A percentile compares a stretch with the other conserved stretches of the same genome.
Evolutionary conservation across 2,329 filamentous ascomycete species (phyloP).

Genomic region (Colletotrichum tanaceti): DNA sequence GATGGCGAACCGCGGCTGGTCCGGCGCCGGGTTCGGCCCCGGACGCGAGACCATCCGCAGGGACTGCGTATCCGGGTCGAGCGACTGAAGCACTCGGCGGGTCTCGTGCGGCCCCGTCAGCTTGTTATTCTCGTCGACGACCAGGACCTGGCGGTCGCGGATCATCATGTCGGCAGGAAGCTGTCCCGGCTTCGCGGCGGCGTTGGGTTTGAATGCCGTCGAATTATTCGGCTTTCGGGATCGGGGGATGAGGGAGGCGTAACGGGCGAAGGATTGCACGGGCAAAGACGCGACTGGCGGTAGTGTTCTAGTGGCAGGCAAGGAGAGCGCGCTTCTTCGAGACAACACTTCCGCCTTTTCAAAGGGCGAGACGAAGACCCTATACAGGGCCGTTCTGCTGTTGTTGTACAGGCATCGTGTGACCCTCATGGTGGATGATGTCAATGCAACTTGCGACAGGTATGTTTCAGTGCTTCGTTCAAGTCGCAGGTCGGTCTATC

Average conservation of each 20-base stretch:
- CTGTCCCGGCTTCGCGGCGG: neutral
- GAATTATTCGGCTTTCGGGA: constrained; percentile 19
- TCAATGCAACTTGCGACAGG: neutral
- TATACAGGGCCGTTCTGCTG: constrained; percentile 59
- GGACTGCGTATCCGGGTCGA: constrained; percentile 50
- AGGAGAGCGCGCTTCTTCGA: constrained; percentile 42
- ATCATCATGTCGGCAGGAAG: constrained; percentile 55
- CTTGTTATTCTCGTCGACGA: constrained; percentile 53
- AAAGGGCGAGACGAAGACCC: constrained; percentile 58
- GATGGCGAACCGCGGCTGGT: constrained; percentile 60
- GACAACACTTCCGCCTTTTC: constrained; percentile 46
- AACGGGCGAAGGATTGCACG: constrained; percentile 19
- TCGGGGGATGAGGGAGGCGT: constrained; percentile 19
- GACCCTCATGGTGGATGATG: constrained; percentile 56
- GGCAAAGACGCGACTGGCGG: constrained; percentile 1
- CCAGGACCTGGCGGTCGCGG: constrained; percentile 55
- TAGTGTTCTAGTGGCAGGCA: constrained; percentile 12
- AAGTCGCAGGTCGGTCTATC: neutral
- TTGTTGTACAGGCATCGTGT: constrained; percentile 56
- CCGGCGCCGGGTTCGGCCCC: constrained; percentile 42
- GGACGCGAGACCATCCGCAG: constrained; percentile 54
- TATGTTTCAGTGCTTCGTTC: constrained; percentile 1
- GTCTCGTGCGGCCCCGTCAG: constrained; percentile 55
- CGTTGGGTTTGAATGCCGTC: neutral
- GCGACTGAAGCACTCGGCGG: constrained; percentile 54